Conservation (phyloP, 257 asterid species). For the Solanum raphanifolium region DNA sequence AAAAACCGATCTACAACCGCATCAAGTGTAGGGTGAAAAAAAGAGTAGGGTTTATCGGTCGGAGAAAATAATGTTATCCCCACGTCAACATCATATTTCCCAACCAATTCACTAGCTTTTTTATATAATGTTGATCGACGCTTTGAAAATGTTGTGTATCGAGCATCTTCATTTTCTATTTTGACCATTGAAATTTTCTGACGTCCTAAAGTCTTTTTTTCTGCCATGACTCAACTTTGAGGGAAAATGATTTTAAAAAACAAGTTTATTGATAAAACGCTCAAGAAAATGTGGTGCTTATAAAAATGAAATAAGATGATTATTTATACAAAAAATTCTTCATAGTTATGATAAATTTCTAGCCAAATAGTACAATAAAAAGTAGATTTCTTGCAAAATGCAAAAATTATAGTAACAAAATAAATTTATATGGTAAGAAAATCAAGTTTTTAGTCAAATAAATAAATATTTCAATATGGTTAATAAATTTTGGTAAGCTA, state of each 20-base stretch:
- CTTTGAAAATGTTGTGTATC: constrained; percentile 25
- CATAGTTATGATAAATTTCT: background rate
- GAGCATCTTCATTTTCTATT: constrained; percentile 12
- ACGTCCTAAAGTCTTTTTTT: constrained; percentile 16
- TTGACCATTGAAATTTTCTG: constrained; percentile 13
- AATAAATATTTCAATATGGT: background rate
- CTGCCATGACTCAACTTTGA: background rate
- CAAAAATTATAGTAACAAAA: background rate
- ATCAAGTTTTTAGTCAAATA: background rate
- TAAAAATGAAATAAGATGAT: background rate
- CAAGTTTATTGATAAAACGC: background rate
- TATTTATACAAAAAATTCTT: background rate
- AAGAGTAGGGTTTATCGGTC: constrained; percentile 29
- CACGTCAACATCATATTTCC: constrained; percentile 14
- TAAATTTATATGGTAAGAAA: background rate
- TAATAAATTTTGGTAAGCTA: background rate
- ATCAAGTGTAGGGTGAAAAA: constrained; percentile 28
- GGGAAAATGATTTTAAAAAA: background rate
- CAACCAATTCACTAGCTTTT: constrained; percentile 25
- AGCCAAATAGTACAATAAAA: background rate
- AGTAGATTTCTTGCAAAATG: background rate
- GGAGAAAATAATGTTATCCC: constrained; percentile 27
- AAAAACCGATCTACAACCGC: background rate
- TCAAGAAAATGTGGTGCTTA: background rate
- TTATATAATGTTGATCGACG: constrained; percentile 12